Base-by-base conservation (phyloP, 768 basidiomycete species). In the Mycena kentingensis region DNA sequence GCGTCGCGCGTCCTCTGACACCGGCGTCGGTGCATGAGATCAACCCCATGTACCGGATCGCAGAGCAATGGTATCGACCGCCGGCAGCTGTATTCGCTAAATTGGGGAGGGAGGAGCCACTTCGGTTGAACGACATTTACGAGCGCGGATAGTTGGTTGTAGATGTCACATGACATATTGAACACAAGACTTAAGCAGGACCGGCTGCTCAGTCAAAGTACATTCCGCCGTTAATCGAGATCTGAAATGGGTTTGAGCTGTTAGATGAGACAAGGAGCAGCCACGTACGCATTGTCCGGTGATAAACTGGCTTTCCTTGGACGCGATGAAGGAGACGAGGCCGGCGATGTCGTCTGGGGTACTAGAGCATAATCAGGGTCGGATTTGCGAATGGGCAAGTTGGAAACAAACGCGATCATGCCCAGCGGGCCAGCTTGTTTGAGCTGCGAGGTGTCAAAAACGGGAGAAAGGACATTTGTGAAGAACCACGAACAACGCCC, bases 251-350 rank as follows among this genome's bases (percentile, higher is more conserved):
- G n/a, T n/a, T n/a, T n/a, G n/a, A n/a, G 31, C 31, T 16, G 31
- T 32, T 8, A 16, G 31, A 8, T 32, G 16, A 32, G 10, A 16
- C 8, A 16, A 32, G 31, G 10, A 32, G 31, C 31, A 32, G 16
- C 31, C 16, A 42, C 41, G 41, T 7, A 42, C 41, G n/a, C 41
- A 24, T 26, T 42, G 41, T 11, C 66, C 70, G 4, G 61, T 66
- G 24, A 69, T 63, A 25, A 63, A 65, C 39, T 55, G 52, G 2
- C 63, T 61, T 38, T 63, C 66, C 55, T 63, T 66, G 16, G 69
- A 65, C 19, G 62, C 66, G 12, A 73, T 55, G 43, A 62, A 71
- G 13, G 67, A 67, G 19, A 70, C 65, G 3, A 66, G 26, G n/a
- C 58, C 61, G 6, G 61, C 64, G 13, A 69, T 60, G 19, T 67